Evolutionary conservation across 2,329 filamentous ascomycete genomes (phyloP), one percentile per base, ranked within the genome.

Genomic region (Ascochyta koolunga): DNA sequence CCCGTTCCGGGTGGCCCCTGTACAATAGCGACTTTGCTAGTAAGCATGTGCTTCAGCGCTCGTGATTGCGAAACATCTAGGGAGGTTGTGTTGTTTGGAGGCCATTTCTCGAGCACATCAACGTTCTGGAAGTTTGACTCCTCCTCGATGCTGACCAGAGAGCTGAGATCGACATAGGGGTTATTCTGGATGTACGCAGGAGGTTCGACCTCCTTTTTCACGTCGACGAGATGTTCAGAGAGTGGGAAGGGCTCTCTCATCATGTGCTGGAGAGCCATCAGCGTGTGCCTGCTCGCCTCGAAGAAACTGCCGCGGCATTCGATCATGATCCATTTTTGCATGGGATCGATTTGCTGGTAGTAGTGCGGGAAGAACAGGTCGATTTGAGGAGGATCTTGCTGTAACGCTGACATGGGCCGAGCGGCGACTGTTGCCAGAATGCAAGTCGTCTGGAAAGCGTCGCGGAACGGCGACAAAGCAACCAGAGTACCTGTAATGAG

Each of bases 1-100:
- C 87, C 87, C 1, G 86, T 89, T 5, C 86, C 87, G 0, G 91
- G 92, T 9, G 92, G 92, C 0, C 93, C 93, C 76, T 96, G 93
- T 0, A 96, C 76, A 27, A 96, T 86, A 0, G 90, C 85, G 1
- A 96, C 67, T 40, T 85, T 83, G 51, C 86, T 89, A 0, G 87
- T 89, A 1, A 95, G 74, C 56, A 96, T 92, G 1, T 85, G 79
- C 15, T 82, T 76, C 0, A 95, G 79, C 0, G 91, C 91, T 3
- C 76, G 71, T 35, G 86, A 80, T 68, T 97, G 93, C 0, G 89
- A 91, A 0, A 74, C 66, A 62, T 96, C 91, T 8, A 96, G 80
- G 2, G 71, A 73, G 25, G 77, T 78, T 1, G 61, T 61, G 11
- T 58, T 78, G 60, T 77, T 72, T 15, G 70, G 55, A 0, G 86